Evolutionary conservation across 2,329 filamentous ascomycete genomes (phyloP).

Genomic region (Ophiosphaerella herpotricha): DNA sequence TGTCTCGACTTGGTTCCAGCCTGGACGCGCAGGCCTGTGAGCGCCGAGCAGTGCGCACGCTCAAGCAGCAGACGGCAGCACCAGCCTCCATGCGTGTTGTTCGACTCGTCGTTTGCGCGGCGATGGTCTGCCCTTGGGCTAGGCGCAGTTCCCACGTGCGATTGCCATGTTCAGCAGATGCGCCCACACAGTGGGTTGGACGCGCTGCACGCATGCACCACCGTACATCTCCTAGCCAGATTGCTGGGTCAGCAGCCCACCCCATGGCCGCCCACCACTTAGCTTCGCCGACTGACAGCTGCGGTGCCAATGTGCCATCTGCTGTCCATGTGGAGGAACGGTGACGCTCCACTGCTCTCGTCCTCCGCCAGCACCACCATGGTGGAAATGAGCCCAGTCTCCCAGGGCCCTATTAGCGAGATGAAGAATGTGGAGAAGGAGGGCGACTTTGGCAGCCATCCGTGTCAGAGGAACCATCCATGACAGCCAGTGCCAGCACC

Average conservation of each 20-base stretch:
- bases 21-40: neutral
- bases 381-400: slow-evolving; percentile 34
- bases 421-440: slow-evolving; percentile 47
- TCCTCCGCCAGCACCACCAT: slow-evolving; percentile 4
- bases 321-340: slow-evolving; percentile 10
- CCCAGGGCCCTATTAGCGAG: slow-evolving; percentile 38
- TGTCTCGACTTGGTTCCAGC: neutral
- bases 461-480: slow-evolving; percentile 31
- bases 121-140: too few relatives aligned
- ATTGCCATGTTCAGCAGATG: slow-evolving; percentile 18
- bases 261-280: slow-evolving; percentile 19
- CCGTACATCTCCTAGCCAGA: slow-evolving; percentile 30
- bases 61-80: too few relatives aligned
- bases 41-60: too few relatives aligned
- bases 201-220: slow-evolving; percentile 30
- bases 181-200: slow-evolving; percentile 27
- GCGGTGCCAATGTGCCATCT: slow-evolving; percentile 20
- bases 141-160: slow-evolving; percentile 28
- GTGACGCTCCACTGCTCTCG: slow-evolving; percentile 13
- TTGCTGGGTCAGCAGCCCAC: slow-evolving; percentile 28
- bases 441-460: slow-evolving; percentile 32
- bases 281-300: slow-evolving; percentile 24
- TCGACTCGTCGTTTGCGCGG: too few relatives aligned
- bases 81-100: too few relatives aligned
- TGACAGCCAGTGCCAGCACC: slow-evolving; percentile 21